Evolutionary conservation across 805 yeast species (phyloP), one percentile per base, ranked within the genome.

Genomic region (Yarrowia porcina): DNA sequence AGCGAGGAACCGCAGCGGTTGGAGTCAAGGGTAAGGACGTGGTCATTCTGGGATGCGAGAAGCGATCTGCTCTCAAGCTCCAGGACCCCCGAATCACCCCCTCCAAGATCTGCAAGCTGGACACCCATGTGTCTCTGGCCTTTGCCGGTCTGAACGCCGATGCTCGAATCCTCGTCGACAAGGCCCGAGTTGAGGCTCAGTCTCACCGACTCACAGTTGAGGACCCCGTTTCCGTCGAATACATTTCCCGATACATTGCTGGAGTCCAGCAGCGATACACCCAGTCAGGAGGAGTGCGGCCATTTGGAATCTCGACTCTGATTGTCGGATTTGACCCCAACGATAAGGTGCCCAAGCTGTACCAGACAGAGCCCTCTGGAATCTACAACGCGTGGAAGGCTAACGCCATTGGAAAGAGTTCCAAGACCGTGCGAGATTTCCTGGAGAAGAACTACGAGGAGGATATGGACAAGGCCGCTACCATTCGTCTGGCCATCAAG

Each of bases 61-160:
- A 93, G 79, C 86, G 98, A 78, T 89, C 96, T 50, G 92, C 98
- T 1, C 79, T 94, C 72, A 94, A 94, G 75, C 81, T 94, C 68
- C 99, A 94, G 77, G 98, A 94, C 76, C 93, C 97, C 52, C 83
- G 98, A 73, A 93, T 90, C 67, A 92, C 97, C 1, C 98, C 98
- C 32, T 85, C 96, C 64, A 94, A 94, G 77, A 90, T 94, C 69
- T 90, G 96, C 72, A 87, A 88, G 72, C 82, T 94, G 61, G 99
- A 94, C 75, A 84, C 87, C 69, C 98, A 93, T 74, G 88, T 90
- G 21, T 87, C 91, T 67, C 81, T 94, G 70, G 96, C 97, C 56
- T 94, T 94, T 79, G 97, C 99, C 45, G 99, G 99, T 3, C 82
- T 94, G 74, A 93, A 92, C 75, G 99, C 99, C n/a, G 99, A 94